These are phyloP conservation scores for Saururus chinensis DNA, from an alignment of 164 flowering plant species.

Conservation along the genomic window DNA sequence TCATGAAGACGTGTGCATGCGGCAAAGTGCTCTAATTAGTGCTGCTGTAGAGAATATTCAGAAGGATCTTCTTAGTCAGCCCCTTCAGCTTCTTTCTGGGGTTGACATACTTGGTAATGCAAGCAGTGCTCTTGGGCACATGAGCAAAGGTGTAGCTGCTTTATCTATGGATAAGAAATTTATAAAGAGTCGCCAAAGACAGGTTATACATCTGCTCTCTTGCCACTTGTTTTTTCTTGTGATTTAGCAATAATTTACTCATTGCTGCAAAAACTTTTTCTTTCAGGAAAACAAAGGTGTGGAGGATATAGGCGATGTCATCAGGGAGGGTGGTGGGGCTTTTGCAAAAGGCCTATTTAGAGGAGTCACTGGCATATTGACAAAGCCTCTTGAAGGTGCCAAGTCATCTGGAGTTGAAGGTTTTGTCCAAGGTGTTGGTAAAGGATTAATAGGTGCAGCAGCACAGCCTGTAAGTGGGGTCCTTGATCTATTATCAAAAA, in stretches of 20 bases:
- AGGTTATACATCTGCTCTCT: conserved; percentile 33
- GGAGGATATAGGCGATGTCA: conserved; percentile 86
- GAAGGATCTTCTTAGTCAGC: conserved; percentile 94
- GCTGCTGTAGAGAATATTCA: conserved; percentile 64
- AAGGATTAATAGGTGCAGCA: conserved; percentile 96
- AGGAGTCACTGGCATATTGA: conserved; percentile 94
- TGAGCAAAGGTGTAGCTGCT: conserved; percentile 99
- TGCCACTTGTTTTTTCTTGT: not conserved
- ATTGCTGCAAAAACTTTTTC: not conserved
- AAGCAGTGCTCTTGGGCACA: conserved; percentile 99
- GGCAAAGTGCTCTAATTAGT: conserved; percentile 73
- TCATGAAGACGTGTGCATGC: conserved; percentile 67
- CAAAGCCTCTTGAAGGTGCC: conserved; percentile 99
- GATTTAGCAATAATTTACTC: not conserved
- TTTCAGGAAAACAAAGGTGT: conserved; percentile 81
- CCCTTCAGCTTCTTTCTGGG: conserved; percentile 92
- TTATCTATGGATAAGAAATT: conserved; percentile 98
- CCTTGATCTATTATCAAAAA: conserved; percentile 89
- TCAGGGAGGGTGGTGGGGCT: conserved; percentile 98
- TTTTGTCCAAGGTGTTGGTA: conserved; percentile 98
- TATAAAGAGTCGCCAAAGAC: conserved; percentile 88
- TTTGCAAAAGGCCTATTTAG: conserved; percentile 87
- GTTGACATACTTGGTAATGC: conserved; percentile 99
- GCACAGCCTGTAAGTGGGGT: conserved; percentile 99
- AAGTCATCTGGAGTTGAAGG: conserved; percentile 98